Evolutionary conservation across 2,329 filamentous ascomycete species (phyloP).

Genomic region (Calonectria naviculata): DNA sequence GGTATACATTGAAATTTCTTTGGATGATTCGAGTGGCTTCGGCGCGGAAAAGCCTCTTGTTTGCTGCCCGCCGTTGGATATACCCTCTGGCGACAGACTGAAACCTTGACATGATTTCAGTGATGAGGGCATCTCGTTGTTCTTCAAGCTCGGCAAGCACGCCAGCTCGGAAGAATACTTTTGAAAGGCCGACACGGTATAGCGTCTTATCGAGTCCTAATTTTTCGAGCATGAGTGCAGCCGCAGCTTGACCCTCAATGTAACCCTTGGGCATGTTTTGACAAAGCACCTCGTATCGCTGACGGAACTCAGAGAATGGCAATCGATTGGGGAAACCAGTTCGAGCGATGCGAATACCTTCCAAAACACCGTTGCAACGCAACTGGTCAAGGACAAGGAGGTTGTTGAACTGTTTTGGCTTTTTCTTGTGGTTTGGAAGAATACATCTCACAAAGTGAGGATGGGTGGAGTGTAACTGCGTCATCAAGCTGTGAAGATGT

Average conservation of each 20-base stretch:
- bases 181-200: conserved; percentile 94
- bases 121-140: conserved; percentile 90
- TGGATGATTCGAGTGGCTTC: conserved; percentile 97
- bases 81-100: conserved; percentile 94
- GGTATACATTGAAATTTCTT: conserved; percentile 91
- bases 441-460: conserved; percentile 99
- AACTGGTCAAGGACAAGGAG: conserved; percentile 96
- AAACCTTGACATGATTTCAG: conserved; percentile 92
- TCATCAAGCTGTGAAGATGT: conserved; percentile 96
- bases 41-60: conserved; percentile 93
- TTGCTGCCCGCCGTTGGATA: conserved; percentile 85
- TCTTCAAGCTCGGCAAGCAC: conserved; percentile 98
- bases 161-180: conserved; percentile 97
- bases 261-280: conserved; percentile 89
- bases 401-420: conserved; percentile 90
- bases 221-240: conserved; percentile 88
- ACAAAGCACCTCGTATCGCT: conserved; percentile 95
- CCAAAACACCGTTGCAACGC: conserved; percentile 99
- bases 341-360: conserved; percentile 95
- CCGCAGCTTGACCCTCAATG: conserved; percentile 87
- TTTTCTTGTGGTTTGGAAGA: conserved; percentile 97
- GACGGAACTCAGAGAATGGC: conserved; percentile 91
- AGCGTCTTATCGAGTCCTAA: conserved; percentile 86
- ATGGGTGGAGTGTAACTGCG: conserved; percentile 92
- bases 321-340: conserved; percentile 97